phyloP scores from a whole-genome alignment of 2,329 filamentous ascomycete genomes.

The Elsinoe arachidis region DNA sequence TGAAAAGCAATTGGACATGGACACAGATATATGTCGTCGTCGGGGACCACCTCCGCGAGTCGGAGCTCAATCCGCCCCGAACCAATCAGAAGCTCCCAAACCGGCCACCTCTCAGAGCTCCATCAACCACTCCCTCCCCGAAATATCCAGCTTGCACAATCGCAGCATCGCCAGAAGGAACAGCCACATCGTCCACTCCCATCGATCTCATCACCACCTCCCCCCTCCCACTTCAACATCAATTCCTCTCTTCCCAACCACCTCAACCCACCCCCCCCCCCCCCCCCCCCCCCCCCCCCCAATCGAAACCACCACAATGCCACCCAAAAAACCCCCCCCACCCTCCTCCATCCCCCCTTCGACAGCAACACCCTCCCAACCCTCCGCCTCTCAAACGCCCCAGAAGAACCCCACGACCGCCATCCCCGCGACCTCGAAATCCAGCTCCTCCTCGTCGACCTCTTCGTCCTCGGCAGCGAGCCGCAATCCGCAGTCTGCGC shows the following conservation, averaged over 20 bases:
- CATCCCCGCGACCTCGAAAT: constrained; percentile 15
- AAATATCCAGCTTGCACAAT: background rate
- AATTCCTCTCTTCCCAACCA: background rate
- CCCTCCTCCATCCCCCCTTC: constrained; percentile 20
- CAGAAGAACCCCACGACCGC: constrained; percentile 19
- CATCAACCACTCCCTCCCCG: background rate
- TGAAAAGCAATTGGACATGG: background rate
- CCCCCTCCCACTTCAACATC: background rate
- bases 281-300: background rate
- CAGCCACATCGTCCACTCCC: background rate
- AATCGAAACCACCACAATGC: constrained; percentile 19
- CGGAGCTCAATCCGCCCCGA: background rate
- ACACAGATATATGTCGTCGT: background rate
- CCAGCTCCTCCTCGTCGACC: constrained; percentile 23
- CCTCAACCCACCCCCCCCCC: background rate
- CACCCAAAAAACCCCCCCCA: constrained; percentile 25
- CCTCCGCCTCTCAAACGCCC: constrained; percentile 20
- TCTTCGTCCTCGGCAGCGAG: constrained; percentile 14
- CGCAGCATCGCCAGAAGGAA: background rate
- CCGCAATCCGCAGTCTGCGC: constrained; percentile 29
- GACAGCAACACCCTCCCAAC: constrained; percentile 19
- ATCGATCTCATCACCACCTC: background rate
- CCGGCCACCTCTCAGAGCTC: constrained; percentile 6
- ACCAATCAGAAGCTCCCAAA: constrained; percentile 8
- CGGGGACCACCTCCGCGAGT: background rate